These are phyloP conservation scores for Neurospora discreta DNA, from an alignment of 495 filamentous ascomycete species.

Conservation along the genomic window DNA sequence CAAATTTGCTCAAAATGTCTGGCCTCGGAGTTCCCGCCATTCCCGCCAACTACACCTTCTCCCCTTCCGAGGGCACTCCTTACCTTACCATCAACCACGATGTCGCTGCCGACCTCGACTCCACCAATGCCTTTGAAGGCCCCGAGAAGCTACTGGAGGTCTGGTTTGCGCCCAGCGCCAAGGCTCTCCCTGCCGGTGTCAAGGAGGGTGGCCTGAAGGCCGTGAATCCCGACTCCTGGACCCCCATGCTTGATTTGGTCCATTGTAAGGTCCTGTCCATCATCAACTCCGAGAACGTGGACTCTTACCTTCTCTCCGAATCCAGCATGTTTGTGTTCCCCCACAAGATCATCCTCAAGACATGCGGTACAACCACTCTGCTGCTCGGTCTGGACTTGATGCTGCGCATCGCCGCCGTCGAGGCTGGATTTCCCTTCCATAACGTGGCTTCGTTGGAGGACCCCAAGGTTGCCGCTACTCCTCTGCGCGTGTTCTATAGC, in stretches of 20 bases:
- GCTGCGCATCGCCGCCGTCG: constrained; percentile 75
- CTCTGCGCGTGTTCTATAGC: constrained; percentile 96
- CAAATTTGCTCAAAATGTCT: constrained; percentile 57
- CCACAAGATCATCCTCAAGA: constrained; percentile 98
- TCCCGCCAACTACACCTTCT: constrained; percentile 66
- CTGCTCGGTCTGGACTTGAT: constrained; percentile 80
- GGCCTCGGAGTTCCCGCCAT: constrained; percentile 66
- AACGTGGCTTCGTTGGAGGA: constrained; percentile 40
- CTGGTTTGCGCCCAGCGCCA: constrained; percentile 83
- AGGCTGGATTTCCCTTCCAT: constrained; percentile 71
- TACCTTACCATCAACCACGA: constrained; percentile 95
- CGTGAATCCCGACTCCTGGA: constrained; percentile 77
- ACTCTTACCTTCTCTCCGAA: constrained; percentile 95
- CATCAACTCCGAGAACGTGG: constrained; percentile 86
- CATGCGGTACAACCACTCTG: constrained; percentile 93
- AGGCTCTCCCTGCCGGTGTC: constrained; percentile 56
- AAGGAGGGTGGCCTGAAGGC: constrained; percentile 74
- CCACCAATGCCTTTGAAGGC: constrained; percentile 93
- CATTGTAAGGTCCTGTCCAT: constrained; percentile 97
- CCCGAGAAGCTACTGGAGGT: constrained; percentile 98
- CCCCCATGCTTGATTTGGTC: constrained; percentile 93
- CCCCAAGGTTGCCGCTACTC: constrained; percentile 61
- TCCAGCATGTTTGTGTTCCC: constrained; percentile 99
- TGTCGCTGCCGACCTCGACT: constrained; percentile 88
- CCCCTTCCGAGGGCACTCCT: constrained; percentile 70